Evolutionary conservation across 108 stramenopile species (phyloP).

Genomic region (Nannochloropsis oceanica): DNA sequence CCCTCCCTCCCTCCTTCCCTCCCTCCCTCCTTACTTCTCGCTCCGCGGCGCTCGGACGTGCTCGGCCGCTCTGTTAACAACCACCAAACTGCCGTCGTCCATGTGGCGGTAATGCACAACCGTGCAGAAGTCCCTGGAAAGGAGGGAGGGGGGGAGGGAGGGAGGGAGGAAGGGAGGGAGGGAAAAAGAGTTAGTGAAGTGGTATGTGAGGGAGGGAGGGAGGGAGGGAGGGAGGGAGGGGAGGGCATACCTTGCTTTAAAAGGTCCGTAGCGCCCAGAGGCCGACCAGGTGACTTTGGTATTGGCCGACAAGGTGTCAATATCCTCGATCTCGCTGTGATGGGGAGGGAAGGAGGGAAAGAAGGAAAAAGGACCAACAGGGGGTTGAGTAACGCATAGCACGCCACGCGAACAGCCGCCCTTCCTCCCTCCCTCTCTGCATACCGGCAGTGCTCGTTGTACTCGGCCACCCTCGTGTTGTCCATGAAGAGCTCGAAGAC

Average conservation of each 20-base stretch:
- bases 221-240: no score
- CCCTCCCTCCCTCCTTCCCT: neutral
- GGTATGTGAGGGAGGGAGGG: neutral
- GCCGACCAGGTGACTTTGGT: constrained; percentile 22
- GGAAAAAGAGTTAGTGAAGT: no score
- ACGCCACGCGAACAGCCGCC: no score
- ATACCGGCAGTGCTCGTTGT: constrained; percentile 26
- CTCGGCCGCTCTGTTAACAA: constrained; percentile 6
- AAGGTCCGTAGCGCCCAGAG: constrained; percentile 11
- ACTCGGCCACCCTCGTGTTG: constrained; percentile 10
- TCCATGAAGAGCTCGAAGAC: constrained; percentile 11
- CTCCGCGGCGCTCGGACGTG: constrained; percentile 11
- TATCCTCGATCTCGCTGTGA: neutral
- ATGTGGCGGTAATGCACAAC: constrained; percentile 8
- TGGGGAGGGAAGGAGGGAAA: neutral
- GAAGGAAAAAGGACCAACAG: no score
- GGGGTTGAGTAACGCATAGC: no score
- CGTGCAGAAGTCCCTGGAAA: constrained; percentile 13
- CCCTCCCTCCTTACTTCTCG: no score
- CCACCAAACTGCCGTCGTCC: constrained; percentile 8
- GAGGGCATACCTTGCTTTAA: constrained; percentile 16
- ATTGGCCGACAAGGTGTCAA: constrained; percentile 1
- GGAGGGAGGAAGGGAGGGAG: no score
- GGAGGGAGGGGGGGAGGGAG: neutral
- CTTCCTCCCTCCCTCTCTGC: no score